These are phyloP conservation scores for Carex kokanica DNA, from an alignment of 176 grass and related monocot species.

Conservation along the genomic window DNA sequence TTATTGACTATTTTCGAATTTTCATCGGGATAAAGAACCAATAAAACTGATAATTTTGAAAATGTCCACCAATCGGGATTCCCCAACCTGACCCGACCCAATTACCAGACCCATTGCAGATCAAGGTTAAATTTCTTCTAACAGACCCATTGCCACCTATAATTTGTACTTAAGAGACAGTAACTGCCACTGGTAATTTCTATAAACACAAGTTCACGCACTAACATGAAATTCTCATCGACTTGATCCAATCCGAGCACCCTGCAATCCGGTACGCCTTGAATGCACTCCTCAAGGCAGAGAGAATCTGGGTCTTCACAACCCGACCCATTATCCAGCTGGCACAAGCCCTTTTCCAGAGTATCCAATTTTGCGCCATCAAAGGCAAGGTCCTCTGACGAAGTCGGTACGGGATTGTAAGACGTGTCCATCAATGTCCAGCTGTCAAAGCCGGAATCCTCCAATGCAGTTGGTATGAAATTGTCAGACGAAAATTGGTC, in stretches of 20 bases:
- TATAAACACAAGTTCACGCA: not conserved
- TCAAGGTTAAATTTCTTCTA: not conserved
- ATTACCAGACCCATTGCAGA: not conserved
- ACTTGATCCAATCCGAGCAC: slow-evolving; percentile 16
- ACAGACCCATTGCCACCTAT: not conserved
- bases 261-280: not conserved
- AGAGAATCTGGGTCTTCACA: not conserved
- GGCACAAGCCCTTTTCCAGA: slow-evolving; percentile 2
- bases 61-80: not conserved
- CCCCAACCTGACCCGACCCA: not conserved
- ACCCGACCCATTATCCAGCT: not conserved
- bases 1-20: not conserved
- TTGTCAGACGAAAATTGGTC: not conserved
- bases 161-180: not conserved
- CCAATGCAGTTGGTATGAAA: not conserved
- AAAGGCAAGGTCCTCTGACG: not conserved
- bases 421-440: not conserved
- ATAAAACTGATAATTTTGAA: not conserved
- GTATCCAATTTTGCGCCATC: not conserved
- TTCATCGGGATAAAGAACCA: not conserved
- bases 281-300: not conserved
- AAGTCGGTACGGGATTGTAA: not conserved
- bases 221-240: slow-evolving; percentile 27
- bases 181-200: not conserved
- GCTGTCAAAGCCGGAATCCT: not conserved